These are phyloP conservation scores for Geotrichum siamense DNA, from an alignment of 1,139 yeast species.

Conservation along the genomic window DNA sequence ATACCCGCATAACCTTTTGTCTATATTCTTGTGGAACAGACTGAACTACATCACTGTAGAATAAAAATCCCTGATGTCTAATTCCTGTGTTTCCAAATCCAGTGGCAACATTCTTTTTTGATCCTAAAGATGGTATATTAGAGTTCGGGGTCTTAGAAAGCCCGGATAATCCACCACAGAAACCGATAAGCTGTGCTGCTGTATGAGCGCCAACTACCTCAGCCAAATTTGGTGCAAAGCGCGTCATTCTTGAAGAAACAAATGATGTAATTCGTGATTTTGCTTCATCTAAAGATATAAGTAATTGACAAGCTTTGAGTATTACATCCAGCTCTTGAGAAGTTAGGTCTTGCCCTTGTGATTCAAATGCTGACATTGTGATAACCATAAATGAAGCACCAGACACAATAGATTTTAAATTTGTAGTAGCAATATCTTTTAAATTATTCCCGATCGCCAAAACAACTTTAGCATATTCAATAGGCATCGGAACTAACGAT, in stretches of 20 bases:
- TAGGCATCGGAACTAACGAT: conserved; percentile 53
- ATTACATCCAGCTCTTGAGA: conserved; percentile 40
- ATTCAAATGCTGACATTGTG: conserved; percentile 61
- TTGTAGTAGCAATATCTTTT: conserved; percentile 23
- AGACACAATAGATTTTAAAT: conserved; percentile 41
- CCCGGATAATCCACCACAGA: conserved; percentile 64
- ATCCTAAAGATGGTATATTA: conserved; percentile 74
- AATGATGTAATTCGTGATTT: conserved; percentile 44
- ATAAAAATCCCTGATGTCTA: conserved; percentile 55
- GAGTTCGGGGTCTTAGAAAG: conserved; percentile 73
- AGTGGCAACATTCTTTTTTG: conserved; percentile 45
- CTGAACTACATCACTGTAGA: conserved; percentile 34
- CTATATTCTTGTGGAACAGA: conserved; percentile 50
- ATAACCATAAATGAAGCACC: conserved; percentile 66
- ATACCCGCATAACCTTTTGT: conserved; percentile 66
- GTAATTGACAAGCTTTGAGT: conserved; percentile 42
- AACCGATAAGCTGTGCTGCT: conserved; percentile 66
- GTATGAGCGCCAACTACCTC: conserved; percentile 65
- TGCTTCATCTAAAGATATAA: conserved; percentile 43
- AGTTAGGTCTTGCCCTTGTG: conserved; percentile 34
- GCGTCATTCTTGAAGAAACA: conserved; percentile 50
- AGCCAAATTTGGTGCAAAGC: conserved; percentile 74
- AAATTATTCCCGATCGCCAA: conserved; percentile 48
- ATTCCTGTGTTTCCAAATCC: conserved; percentile 43
- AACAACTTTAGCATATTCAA: conserved; percentile 55